These are phyloP conservation scores for Suhomyces pyralidae DNA, from an alignment of 805 yeast species.

Conservation along the genomic window DNA sequence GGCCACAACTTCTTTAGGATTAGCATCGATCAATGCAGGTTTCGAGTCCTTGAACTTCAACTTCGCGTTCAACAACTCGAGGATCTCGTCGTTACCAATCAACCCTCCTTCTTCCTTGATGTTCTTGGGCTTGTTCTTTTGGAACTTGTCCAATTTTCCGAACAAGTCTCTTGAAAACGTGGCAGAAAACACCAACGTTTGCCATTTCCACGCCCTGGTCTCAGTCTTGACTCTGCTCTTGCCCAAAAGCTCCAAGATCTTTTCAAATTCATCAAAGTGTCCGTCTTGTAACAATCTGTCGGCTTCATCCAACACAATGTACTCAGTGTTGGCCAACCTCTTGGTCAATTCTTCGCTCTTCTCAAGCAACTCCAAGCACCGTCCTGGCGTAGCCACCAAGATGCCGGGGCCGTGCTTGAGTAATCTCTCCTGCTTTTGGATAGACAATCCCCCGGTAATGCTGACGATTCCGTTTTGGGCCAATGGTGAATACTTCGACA, in stretches of 20 bases:
- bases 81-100: slow-evolving; percentile 55
- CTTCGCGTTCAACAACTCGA: slow-evolving; percentile 63
- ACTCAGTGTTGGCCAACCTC: slow-evolving; percentile 45
- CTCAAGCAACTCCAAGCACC: slow-evolving; percentile 78
- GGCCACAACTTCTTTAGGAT: slow-evolving; percentile 80
- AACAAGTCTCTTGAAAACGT: slow-evolving; percentile 84
- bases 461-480: slow-evolving; percentile 60
- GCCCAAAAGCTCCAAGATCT: slow-evolving; percentile 63
- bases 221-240: slow-evolving; percentile 44
- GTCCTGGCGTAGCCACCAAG: slow-evolving; percentile 93
- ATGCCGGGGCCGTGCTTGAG: slow-evolving; percentile 72
- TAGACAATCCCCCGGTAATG: slow-evolving; percentile 92
- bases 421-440: slow-evolving; percentile 87
- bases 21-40: slow-evolving; percentile 77
- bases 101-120: slow-evolving; percentile 30
- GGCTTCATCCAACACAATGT: slow-evolving; percentile 86
- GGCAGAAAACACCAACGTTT: slow-evolving; percentile 92
- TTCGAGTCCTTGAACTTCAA: slow-evolving; percentile 63
- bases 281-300: slow-evolving; percentile 94
- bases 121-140: slow-evolving; percentile 15
- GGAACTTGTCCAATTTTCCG: slow-evolving; percentile 56
- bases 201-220: slow-evolving; percentile 51
- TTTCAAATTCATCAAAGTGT: slow-evolving; percentile 89
- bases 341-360: slow-evolving; percentile 47
- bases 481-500: slow-evolving; percentile 53